phyloP scores from a whole-genome alignment of 768 basidiomycete species.

The Boletus edulis region DNA sequence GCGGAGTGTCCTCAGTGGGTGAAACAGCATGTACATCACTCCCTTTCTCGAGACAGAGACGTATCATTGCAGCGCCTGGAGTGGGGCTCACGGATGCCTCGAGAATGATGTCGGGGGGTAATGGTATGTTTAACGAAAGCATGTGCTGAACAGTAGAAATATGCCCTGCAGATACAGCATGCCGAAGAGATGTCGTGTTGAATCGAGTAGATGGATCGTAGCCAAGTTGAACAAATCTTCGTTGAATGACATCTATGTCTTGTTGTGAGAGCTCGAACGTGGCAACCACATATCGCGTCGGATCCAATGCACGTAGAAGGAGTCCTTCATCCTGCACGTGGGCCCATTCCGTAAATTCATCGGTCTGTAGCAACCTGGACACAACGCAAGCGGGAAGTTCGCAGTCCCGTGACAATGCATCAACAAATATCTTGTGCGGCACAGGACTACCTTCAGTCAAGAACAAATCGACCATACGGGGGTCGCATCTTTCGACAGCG shows the following conservation, averaged over 20 bases:
- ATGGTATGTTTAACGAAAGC: neutral
- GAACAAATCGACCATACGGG: neutral
- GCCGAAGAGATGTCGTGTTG: neutral
- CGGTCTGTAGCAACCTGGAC: neutral
- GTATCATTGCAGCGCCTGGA: neutral
- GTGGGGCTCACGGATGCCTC: neutral
- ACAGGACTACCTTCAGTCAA: neutral
- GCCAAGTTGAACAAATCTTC: conserved; percentile 8
- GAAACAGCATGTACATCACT: neutral
- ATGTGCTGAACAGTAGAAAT: neutral
- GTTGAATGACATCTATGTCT: neutral
- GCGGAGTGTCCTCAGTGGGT: neutral
- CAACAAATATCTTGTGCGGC: neutral
- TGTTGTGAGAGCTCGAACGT: neutral
- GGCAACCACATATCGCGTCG: neutral
- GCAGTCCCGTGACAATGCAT: too few species aligned
- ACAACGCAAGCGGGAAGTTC: too few species aligned
- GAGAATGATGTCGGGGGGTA: conserved; percentile 6
- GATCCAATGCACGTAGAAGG: neutral
- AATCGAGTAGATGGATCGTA: neutral
- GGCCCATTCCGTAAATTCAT: conserved; percentile 13
- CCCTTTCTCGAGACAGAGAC: neutral
- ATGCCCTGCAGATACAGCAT: conserved; percentile 4
- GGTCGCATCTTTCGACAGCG: neutral
- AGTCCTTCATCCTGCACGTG: neutral